Conservation (phyloP, 108 stramenopile genomes). For the Licmophora abbreviata region DNA sequence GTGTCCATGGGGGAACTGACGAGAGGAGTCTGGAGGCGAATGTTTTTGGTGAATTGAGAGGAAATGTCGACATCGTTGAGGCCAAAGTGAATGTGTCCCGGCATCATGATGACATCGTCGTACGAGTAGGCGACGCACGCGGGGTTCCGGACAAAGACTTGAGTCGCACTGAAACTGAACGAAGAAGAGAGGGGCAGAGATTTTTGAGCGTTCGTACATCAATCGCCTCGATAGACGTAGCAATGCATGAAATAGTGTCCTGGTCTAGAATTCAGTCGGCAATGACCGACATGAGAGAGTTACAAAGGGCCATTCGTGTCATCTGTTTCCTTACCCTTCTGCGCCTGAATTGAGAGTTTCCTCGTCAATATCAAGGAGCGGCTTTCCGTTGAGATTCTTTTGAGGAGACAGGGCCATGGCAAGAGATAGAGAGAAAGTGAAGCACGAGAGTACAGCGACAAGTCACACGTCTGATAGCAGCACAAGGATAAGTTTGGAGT, state of each 20-base stretch:
- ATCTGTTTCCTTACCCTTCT: slow-evolving; percentile 56
- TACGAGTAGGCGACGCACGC: slow-evolving; percentile 93
- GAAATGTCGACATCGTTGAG: slow-evolving; percentile 92
- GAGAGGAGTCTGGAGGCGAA: slow-evolving; percentile 87
- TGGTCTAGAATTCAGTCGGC: neutral
- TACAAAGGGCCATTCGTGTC: neutral
- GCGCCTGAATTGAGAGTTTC: slow-evolving; percentile 86
- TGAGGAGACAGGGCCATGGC: slow-evolving; percentile 1
- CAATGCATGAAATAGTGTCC: neutral
- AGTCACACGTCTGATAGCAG: too few species aligned
- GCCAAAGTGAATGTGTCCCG: slow-evolving; percentile 91
- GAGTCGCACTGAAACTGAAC: slow-evolving; percentile 64
- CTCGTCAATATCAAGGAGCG: slow-evolving; percentile 65
- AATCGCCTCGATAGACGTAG: neutral
- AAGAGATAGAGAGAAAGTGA: neutral
- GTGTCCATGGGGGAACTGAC: slow-evolving; percentile 99
- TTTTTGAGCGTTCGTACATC: neutral
- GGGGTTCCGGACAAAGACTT: slow-evolving; percentile 73
- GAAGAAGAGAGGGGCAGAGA: neutral
- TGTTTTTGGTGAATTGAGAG: slow-evolving; percentile 84
- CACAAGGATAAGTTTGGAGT: too few species aligned
- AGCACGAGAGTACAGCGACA: too few species aligned
- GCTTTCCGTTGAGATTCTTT: slow-evolving; percentile 26
- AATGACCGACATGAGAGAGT: neutral
- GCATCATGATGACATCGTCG: slow-evolving; percentile 98